Conservation (phyloP, 371 early-diverging fungal species). For the Chytridiales sp. region DNA sequence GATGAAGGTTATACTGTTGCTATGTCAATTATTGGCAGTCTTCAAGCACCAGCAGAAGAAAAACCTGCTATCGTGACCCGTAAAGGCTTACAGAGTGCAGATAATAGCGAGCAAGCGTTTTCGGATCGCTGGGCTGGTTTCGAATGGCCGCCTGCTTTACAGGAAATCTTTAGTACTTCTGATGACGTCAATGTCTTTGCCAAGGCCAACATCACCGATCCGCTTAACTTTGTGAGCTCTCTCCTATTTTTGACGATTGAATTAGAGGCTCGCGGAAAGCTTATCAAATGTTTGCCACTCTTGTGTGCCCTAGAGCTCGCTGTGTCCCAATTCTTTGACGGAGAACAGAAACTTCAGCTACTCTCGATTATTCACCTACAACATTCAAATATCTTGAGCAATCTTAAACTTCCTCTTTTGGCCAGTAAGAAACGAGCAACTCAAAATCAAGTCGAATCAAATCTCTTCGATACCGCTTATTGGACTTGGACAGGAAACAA, state of each 20-base stretch:
- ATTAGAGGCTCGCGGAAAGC: constrained; percentile 5
- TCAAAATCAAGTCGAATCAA: too few species aligned
- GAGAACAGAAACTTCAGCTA: not conserved
- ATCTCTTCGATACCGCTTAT: too few species aligned
- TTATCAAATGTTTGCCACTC: constrained; percentile 11
- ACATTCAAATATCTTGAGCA: constrained; percentile 9
- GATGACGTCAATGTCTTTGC: not conserved
- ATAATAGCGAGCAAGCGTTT: not conserved
- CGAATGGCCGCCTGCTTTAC: constrained; percentile 14
- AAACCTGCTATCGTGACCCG: too few species aligned
- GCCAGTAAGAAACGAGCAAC: too few species aligned
- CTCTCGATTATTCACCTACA: constrained; percentile 2
- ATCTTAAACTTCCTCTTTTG: too few species aligned
- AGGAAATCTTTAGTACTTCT: not conserved
- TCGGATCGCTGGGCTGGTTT: constrained; percentile 19
- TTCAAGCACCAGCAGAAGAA: too few species aligned
- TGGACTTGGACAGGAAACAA: constrained; percentile 1
- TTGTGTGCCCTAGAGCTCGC: not conserved
- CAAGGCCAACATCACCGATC: not conserved
- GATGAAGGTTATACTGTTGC: not conserved
- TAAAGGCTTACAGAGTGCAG: too few species aligned
- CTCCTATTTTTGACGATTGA: constrained; percentile 1
- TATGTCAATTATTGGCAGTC: constrained; percentile 1
- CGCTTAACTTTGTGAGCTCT: constrained; percentile 8
- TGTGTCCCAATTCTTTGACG: not conserved